phyloP scores from a whole-genome alignment of 768 basidiomycete species.

The Hirschioporus abietinus region DNA sequence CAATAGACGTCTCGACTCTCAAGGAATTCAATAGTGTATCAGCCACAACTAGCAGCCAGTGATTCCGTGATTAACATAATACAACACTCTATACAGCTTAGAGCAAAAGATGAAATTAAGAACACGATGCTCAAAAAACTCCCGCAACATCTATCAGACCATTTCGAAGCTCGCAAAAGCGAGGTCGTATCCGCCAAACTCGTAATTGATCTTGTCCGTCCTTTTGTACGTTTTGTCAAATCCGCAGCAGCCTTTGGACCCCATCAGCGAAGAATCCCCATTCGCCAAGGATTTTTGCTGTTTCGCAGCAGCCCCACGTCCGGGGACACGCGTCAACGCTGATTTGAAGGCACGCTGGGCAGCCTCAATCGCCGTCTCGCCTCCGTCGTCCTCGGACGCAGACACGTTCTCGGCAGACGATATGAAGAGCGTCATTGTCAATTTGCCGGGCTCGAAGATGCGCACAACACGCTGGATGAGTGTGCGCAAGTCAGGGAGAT shows the following conservation, averaged over 20 bases:
- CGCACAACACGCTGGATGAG: slow-evolving; percentile 84
- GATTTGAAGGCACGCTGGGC: slow-evolving; percentile 69
- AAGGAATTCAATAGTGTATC: background rate
- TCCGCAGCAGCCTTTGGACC: slow-evolving; percentile 10
- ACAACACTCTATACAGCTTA: background rate
- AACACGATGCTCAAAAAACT: background rate
- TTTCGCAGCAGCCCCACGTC: slow-evolving; percentile 8
- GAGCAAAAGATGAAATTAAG: background rate
- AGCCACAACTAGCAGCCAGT: background rate
- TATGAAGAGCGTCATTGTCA: slow-evolving; percentile 88
- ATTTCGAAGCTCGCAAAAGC: slow-evolving; percentile 85
- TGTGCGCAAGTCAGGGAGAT: slow-evolving; percentile 70
- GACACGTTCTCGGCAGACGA: slow-evolving; percentile 51
- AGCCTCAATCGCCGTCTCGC: slow-evolving; percentile 57
- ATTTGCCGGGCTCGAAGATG: slow-evolving; percentile 86
- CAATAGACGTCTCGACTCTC: background rate
- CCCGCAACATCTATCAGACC: slow-evolving; percentile 22
- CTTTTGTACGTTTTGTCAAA: slow-evolving; percentile 52
- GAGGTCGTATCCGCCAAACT: slow-evolving; percentile 88
- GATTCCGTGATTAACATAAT: background rate
- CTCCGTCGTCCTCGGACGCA: slow-evolving; percentile 36
- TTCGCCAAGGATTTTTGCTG: background rate
- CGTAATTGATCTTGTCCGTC: slow-evolving; percentile 98
- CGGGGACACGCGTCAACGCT: slow-evolving; percentile 42
- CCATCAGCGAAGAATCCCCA: background rate